phyloP scores from a whole-genome alignment of 257 asterid genomes.

The Buddleja alternifolia region DNA sequence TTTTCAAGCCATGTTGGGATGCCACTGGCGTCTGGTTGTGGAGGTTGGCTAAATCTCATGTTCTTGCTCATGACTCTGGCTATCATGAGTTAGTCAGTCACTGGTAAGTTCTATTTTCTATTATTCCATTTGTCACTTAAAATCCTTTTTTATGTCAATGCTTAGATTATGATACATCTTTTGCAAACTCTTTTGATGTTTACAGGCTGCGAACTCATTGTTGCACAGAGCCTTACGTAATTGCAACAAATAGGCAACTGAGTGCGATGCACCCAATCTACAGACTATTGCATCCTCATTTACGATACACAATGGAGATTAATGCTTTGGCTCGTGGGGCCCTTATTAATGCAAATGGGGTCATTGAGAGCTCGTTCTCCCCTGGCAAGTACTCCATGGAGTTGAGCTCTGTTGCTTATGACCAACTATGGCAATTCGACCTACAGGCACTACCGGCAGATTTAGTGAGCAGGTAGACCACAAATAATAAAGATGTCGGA shows the following conservation, averaged over 20 bases:
- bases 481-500: neutral
- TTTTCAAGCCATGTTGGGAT: constrained; percentile 45
- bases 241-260: constrained; percentile 70
- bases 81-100: constrained; percentile 78
- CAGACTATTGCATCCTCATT: constrained; percentile 69
- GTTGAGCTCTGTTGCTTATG: constrained; percentile 66
- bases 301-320: constrained; percentile 88
- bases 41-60: constrained; percentile 76
- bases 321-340: constrained; percentile 70
- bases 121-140: neutral
- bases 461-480: constrained; percentile 57
- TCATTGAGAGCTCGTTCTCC: constrained; percentile 61
- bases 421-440: constrained; percentile 71
- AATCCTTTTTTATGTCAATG: neutral
- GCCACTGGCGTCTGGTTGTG: constrained; percentile 76
- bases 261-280: constrained; percentile 83
- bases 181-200: neutral
- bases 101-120: constrained; percentile 46
- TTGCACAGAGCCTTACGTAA: constrained; percentile 76
- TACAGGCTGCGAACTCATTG: constrained; percentile 81
- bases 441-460: constrained; percentile 70
- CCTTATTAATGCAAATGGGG: constrained; percentile 61
- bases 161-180: neutral
- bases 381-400: constrained; percentile 60
- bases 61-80: constrained; percentile 80